Evolutionary conservation across 192 early-diverging fungal species (phyloP), one percentile per base, ranked within the genome.

Genomic region (Linnemannia hyalina): DNA sequence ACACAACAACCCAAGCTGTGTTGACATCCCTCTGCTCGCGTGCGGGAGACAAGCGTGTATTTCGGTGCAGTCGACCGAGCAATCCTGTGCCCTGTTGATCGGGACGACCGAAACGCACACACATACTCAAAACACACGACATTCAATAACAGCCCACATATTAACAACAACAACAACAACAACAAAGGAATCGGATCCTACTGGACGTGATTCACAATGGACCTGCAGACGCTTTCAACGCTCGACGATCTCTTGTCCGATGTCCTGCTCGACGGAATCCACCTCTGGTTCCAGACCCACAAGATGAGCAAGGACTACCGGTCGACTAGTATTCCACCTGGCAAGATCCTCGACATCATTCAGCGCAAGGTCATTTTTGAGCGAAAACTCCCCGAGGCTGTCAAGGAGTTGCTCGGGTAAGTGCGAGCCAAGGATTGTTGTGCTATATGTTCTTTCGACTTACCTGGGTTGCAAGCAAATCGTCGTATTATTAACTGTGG

Each of bases 171-270:
- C 35, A 38, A 22, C 18, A 70, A 70, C 69, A 41, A 42, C 8
- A 35, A 70, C 29, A 1, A 70, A 22, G 20, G 35, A 6, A 70
- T 9, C 40, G 72, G 40, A 49, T 29, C 72, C 26, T 7, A 73
- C 29, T 8, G 52, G 74, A 52, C 46, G 26, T 20, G n/a, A 13
- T 23, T 76, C 42, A 42, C 10, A 20, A 92, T 92, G 91, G 91
- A 91, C 47, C 85, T 91, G 75, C 69, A 81, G 42, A 80, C 88
- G 42, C 73, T 92, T 22, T 91, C 91, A 35, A 82, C 81, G 26
- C 89, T 86, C 60, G 92, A 93, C 80, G 92, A 93, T 72, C 60
- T 91, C 35, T 73, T 91, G 68, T 88, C 90, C 10, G 89, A 89
- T 73, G 73, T 90, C 46, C 82, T 91, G 55, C 81, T 93, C 22